Evolutionary conservation across 2,329 filamentous ascomycete species (phyloP).

Genomic region (Fusarium pseudocircinatum): DNA sequence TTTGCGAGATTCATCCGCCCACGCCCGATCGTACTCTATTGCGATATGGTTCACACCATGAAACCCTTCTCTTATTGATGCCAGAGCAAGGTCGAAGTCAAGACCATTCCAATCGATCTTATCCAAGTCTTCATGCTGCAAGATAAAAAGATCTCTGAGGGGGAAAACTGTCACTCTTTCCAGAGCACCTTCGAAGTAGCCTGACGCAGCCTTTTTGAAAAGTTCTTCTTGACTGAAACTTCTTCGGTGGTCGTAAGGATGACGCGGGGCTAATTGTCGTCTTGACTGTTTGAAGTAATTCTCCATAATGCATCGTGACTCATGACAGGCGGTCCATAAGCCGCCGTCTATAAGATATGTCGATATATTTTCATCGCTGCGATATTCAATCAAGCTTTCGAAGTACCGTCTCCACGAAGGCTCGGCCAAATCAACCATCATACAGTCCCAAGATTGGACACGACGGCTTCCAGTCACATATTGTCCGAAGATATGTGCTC

Average conservation of each 20-base stretch:
- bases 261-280: neutral
- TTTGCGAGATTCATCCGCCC: fast-evolving
- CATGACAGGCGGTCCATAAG: neutral
- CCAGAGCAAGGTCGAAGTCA: fast-evolving
- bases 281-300: neutral
- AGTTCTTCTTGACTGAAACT: neutral
- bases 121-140: neutral
- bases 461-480: neutral
- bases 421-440: fast-evolving
- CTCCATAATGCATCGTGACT: neutral
- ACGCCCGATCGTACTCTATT: neutral
- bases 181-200: neutral
- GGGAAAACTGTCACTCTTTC: neutral
- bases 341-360: neutral
- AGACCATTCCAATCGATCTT: neutral
- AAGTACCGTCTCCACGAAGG: neutral
- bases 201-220: neutral
- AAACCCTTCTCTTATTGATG: neutral
- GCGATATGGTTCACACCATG: neutral
- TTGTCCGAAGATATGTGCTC: neutral
- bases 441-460: too few relatives aligned
- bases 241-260: fast-evolving
- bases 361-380: neutral
- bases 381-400: neutral
- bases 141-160: neutral